These are phyloP conservation scores for Prillingera fragicola DNA, from an alignment of 1,284 basidiomycete species.

Conservation along the genomic window DNA sequence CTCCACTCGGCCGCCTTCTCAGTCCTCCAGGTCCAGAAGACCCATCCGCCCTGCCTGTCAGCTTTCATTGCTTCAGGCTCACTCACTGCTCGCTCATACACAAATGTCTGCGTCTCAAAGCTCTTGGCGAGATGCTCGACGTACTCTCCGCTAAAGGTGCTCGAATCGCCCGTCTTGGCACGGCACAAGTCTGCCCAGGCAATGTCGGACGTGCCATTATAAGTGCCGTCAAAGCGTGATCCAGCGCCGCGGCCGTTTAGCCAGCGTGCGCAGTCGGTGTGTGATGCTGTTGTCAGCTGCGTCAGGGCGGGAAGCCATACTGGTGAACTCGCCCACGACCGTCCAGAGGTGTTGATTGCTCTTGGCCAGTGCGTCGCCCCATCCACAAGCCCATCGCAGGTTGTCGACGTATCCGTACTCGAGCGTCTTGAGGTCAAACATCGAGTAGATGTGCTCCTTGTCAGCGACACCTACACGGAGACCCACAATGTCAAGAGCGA, in stretches of 20 bases:
- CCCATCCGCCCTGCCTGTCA: conserved; percentile 24
- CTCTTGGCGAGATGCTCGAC: conserved; percentile 70
- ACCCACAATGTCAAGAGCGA: conserved; percentile 41
- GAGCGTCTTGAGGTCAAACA: conserved; percentile 34
- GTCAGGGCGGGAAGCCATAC: too few relatives aligned
- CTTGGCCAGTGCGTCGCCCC: conserved; percentile 50
- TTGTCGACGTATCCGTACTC: conserved; percentile 32
- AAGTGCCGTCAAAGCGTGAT: conserved; percentile 65
- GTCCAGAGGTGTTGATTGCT: conserved; percentile 60
- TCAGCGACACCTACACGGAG: not conserved
- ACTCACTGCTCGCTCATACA: conserved; percentile 44
- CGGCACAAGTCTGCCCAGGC: conserved; percentile 59
- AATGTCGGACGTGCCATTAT: conserved; percentile 32
- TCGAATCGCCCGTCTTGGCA: conserved; percentile 62
- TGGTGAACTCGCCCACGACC: conserved; percentile 80
- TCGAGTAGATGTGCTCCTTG: conserved; percentile 57
- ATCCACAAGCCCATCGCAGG: conserved; percentile 55
- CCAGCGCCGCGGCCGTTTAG: conserved; percentile 64
- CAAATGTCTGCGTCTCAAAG: conserved; percentile 72
- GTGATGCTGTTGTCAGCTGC: too few relatives aligned
- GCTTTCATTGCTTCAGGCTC: conserved; percentile 1
- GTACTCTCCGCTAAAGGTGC: conserved; percentile 66
- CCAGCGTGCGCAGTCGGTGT: conserved; percentile 42
- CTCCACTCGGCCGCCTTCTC: conserved; percentile 63
- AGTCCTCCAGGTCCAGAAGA: conserved; percentile 45